A percentile compares a stretch with the other conserved stretches of the same genome.
phyloP scores from a whole-genome alignment of 176 grass and related monocot genomes.

The Carex pumila region DNA sequence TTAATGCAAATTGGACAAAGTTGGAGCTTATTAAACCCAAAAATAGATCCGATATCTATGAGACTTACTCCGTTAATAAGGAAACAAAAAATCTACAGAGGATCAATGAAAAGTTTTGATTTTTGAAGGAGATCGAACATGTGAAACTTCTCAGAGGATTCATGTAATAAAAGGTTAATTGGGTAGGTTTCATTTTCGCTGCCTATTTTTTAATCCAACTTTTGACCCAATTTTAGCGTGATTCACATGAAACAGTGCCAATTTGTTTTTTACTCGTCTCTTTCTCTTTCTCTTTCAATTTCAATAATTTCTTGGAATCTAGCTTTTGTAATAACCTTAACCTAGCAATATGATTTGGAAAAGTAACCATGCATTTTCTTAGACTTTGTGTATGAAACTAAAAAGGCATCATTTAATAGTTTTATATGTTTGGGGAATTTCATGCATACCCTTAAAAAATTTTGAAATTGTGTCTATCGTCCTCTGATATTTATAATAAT shows the following conservation, averaged over 20 bases:
- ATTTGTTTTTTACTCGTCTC: neutral
- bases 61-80: neutral
- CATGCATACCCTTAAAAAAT: too few species aligned
- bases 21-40: too few species aligned
- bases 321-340: neutral
- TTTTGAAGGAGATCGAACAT: neutral
- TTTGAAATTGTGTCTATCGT: too few species aligned
- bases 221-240: conserved; percentile 22
- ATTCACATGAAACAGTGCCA: neutral
- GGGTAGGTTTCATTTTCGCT: conserved; percentile 10
- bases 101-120: neutral
- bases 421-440: neutral
- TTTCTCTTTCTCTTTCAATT: neutral
- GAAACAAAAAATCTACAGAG: neutral
- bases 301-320: neutral
- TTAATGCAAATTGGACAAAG: too few species aligned
- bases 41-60: too few species aligned
- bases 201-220: neutral
- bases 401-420: neutral
- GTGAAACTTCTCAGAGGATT: conserved; percentile 21
- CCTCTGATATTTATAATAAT: too few species aligned
- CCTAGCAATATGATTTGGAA: neutral
- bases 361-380: neutral
- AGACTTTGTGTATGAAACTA: neutral
- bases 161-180: neutral